phyloP scores from a whole-genome alignment of 1,284 basidiomycete genomes.

The Ustilago shanxiensis region DNA sequence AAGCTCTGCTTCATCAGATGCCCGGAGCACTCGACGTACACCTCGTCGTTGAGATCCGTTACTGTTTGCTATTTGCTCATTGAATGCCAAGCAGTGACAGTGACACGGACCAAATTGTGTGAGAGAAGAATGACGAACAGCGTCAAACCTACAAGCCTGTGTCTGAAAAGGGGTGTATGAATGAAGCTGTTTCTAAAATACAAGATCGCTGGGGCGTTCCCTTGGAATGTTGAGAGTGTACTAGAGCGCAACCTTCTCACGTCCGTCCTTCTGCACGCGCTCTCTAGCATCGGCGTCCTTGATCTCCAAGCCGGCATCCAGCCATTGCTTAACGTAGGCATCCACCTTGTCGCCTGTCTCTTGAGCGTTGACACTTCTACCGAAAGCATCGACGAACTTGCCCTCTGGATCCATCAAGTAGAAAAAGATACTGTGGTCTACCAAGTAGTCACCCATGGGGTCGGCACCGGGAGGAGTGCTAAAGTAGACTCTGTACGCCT shows the following conservation, averaged over 20 bases:
- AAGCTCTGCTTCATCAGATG: slow-evolving; percentile 34
- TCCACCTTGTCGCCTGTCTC: slow-evolving; percentile 77
- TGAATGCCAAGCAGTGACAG: neutral
- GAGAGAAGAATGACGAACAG: neutral
- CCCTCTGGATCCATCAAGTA: slow-evolving; percentile 97
- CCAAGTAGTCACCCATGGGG: slow-evolving; percentile 88
- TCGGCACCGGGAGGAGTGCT: slow-evolving; percentile 85
- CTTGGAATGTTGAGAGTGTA: too few relatives aligned
- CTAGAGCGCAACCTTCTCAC: slow-evolving; percentile 35
- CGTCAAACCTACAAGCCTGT: neutral
- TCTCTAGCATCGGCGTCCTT: slow-evolving; percentile 75
- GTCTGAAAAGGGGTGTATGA: slow-evolving; percentile 2
- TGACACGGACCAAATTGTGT: neutral
- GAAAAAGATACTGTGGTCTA: slow-evolving; percentile 84
- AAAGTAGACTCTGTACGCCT: slow-evolving; percentile 96
- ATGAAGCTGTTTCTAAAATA: slow-evolving; percentile 16
- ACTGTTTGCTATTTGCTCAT: neutral
- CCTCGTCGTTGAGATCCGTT: slow-evolving; percentile 34
- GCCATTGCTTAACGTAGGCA: slow-evolving; percentile 74
- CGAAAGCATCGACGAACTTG: slow-evolving; percentile 96
- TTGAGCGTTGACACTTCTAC: slow-evolving; percentile 80
- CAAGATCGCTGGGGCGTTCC: neutral
- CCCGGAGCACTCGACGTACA: slow-evolving; percentile 38
- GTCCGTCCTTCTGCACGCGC: slow-evolving; percentile 73
- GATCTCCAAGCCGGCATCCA: slow-evolving; percentile 63